These are phyloP conservation scores for Nannizzia gypsea DNA, from an alignment of 2,329 filamentous ascomycete species.

Conservation along the genomic window DNA sequence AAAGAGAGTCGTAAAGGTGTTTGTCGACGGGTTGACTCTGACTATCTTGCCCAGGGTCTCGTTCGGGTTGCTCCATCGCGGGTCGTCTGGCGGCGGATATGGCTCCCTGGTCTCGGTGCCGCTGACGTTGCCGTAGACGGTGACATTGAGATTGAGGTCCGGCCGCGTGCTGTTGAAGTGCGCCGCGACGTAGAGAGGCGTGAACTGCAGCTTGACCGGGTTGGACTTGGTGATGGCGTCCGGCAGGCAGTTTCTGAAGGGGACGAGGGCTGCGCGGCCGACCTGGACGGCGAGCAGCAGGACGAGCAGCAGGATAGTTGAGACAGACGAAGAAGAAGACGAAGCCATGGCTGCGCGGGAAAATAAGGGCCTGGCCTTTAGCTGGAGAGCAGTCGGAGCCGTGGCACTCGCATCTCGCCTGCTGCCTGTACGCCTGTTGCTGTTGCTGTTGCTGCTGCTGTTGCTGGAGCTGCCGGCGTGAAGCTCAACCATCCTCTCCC, in stretches of 20 bases:
- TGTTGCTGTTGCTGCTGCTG: neutral
- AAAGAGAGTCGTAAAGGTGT: constrained; percentile 61
- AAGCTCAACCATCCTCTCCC: neutral
- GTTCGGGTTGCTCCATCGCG: constrained; percentile 51
- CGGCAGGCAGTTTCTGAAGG: constrained; percentile 73
- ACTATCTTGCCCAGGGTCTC: constrained; percentile 65
- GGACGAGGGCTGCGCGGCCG: constrained; percentile 53
- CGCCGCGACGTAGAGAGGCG: constrained; percentile 57
- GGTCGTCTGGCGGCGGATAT: constrained; percentile 49
- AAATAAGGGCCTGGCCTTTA: neutral
- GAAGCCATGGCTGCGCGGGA: neutral
- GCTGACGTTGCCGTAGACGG: constrained; percentile 81
- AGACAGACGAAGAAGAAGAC: neutral
- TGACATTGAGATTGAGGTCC: constrained; percentile 49
- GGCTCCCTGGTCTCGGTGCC: constrained; percentile 50
- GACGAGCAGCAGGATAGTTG: neutral
- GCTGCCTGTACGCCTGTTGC: neutral
- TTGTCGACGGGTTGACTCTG: constrained; percentile 45
- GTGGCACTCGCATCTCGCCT: neutral
- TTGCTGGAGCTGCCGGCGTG: neutral
- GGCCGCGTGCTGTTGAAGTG: constrained; percentile 43
- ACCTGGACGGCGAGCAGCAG: neutral
- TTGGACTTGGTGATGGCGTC: constrained; percentile 46
- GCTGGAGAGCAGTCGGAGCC: neutral
- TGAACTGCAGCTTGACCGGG: constrained; percentile 62